Evolutionary conservation across 108 stramenopile genomes (phyloP).

Genomic region (Nitzschia palea): DNA sequence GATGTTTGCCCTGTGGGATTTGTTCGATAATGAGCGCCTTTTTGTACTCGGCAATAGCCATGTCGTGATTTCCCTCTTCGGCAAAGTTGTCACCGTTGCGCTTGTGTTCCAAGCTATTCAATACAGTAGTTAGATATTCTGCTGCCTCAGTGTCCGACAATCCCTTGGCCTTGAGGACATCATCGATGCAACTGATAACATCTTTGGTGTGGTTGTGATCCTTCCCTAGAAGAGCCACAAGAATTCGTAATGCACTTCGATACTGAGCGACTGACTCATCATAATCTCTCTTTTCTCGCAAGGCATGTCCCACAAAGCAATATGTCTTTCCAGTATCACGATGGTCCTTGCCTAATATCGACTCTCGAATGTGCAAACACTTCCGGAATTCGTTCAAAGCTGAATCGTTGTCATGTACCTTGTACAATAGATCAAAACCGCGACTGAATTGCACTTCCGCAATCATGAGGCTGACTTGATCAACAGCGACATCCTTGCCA

Average conservation of each 20-base stretch:
- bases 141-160: conserved; percentile 21
- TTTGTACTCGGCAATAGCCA: conserved; percentile 35
- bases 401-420: conserved; percentile 38
- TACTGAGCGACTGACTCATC: conserved; percentile 42
- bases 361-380: conserved; percentile 38
- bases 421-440: conserved; percentile 38
- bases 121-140: conserved; percentile 27
- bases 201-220: conserved; percentile 46
- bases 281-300: conserved; percentile 34
- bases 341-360: conserved; percentile 40
- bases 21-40: conserved; percentile 37
- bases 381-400: conserved; percentile 37
- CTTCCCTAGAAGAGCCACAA: conserved; percentile 39
- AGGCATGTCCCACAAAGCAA: conserved; percentile 43
- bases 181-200: conserved; percentile 43
- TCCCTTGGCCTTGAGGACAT: conserved; percentile 42
- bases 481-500: conserved; percentile 38
- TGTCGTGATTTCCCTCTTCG: conserved; percentile 36
- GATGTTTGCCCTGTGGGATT: conserved; percentile 36
- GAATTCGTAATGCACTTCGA: conserved; percentile 35
- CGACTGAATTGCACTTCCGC: conserved; percentile 41
- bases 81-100: conserved; percentile 26
- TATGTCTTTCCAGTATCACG: conserved; percentile 47
- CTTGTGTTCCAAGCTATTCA: conserved; percentile 43
- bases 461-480: conserved; percentile 36